phyloP scores from a whole-genome alignment of 1,284 basidiomycete genomes.

The Tilletia walkeri region DNA sequence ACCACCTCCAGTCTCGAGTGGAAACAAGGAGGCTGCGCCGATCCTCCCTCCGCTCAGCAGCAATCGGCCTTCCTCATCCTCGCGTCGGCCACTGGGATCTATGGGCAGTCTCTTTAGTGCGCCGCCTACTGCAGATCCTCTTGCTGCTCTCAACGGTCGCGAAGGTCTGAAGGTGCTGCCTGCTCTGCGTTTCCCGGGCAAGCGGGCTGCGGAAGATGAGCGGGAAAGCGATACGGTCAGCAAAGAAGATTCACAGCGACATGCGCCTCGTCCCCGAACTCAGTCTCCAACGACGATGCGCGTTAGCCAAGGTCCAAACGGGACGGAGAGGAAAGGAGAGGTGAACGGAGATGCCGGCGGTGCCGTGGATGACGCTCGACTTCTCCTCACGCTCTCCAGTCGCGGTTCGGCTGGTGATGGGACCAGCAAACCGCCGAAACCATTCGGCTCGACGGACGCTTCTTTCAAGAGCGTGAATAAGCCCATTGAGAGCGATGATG shows the following conservation, averaged over 20 bases:
- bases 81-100: slow-evolving; percentile 1
- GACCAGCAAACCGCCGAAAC: background rate
- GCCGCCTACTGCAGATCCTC: background rate
- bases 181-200: background rate
- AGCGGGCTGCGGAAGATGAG: slow-evolving; percentile 5
- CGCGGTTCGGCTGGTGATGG: slow-evolving; percentile 12
- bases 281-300: background rate
- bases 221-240: background rate
- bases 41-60: slow-evolving; percentile 5
- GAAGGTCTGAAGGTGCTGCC: background rate
- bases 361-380: background rate
- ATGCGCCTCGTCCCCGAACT: slow-evolving; percentile 1
- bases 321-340: background rate
- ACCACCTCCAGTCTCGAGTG: slow-evolving; percentile 30
- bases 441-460: slow-evolving; percentile 3
- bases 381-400: background rate
- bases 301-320: background rate
- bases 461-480: background rate
- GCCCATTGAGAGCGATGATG: background rate
- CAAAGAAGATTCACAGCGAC: background rate
- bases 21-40: background rate
- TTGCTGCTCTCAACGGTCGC: background rate
- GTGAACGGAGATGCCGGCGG: background rate
- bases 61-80: background rate
- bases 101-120: slow-evolving; percentile 16